Evolutionary conservation across 2,329 filamentous ascomycete species (phyloP).

Genomic region (Pseudogymnoascus sp.): DNA sequence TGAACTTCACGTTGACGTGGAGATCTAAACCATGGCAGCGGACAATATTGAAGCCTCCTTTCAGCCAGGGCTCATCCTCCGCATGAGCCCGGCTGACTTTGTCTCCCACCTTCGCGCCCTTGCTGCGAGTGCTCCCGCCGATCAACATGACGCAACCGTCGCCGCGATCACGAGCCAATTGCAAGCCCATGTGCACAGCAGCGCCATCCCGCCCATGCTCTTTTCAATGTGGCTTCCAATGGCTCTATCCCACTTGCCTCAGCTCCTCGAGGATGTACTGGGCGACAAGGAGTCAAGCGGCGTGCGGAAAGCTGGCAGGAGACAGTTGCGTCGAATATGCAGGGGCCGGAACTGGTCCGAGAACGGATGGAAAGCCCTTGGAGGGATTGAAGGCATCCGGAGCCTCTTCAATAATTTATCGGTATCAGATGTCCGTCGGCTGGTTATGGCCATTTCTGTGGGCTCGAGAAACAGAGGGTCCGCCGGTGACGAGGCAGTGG

Average conservation of each 20-base stretch:
- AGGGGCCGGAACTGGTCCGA: background rate
- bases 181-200: background rate
- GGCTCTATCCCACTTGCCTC: background rate
- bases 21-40: background rate
- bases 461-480: background rate
- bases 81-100: background rate
- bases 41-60: background rate
- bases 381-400: background rate
- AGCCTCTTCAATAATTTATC: background rate
- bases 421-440: background rate
- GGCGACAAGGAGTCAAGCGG: background rate
- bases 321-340: background rate
- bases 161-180: background rate
- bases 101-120: background rate
- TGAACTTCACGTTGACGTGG: background rate
- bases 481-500: background rate
- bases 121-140: background rate
- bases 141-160: background rate
- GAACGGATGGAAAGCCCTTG: background rate
- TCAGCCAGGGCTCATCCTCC: background rate
- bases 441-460: background rate
- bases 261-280: background rate
- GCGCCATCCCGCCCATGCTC: background rate
- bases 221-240: background rate
- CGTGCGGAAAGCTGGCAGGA: background rate